Evolutionary conservation across 2,329 filamentous ascomycete species (phyloP).

Genomic region (Pleoardoris graminearum): DNA sequence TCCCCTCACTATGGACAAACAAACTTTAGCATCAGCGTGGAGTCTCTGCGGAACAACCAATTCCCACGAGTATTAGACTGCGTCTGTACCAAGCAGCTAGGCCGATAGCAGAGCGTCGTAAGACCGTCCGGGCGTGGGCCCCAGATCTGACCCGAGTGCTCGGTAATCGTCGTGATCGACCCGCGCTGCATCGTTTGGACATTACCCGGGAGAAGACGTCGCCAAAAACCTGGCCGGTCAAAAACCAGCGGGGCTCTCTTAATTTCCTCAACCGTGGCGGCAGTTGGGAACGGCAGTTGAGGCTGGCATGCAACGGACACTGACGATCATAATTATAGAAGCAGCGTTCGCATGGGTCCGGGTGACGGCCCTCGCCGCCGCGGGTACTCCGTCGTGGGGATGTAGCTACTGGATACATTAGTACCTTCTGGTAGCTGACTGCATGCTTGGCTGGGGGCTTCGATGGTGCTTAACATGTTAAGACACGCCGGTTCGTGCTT

Average conservation of each 20-base stretch:
- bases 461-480: no score
- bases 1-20: no score
- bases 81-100: neutral
- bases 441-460: no score
- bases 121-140: neutral
- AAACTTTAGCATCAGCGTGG: no score
- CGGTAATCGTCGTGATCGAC: neutral
- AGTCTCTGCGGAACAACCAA: neutral
- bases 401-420: no score
- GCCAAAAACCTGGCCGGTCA: neutral
- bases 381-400: no score
- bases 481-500: no score
- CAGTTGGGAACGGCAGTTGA: neutral
- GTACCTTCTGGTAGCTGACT: no score
- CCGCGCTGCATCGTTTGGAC: neutral
- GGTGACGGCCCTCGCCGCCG: neutral
- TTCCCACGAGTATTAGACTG: neutral
- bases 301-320: neutral
- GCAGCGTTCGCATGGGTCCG: neutral
- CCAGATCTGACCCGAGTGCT: neutral
- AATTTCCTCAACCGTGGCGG: neutral
- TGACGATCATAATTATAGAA: neutral
- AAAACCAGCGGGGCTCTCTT: neutral
- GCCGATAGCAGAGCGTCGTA: neutral
- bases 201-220: neutral